Evolutionary conservation across 768 basidiomycete species (phyloP).

Genomic region (Mycena capillaripes): DNA sequence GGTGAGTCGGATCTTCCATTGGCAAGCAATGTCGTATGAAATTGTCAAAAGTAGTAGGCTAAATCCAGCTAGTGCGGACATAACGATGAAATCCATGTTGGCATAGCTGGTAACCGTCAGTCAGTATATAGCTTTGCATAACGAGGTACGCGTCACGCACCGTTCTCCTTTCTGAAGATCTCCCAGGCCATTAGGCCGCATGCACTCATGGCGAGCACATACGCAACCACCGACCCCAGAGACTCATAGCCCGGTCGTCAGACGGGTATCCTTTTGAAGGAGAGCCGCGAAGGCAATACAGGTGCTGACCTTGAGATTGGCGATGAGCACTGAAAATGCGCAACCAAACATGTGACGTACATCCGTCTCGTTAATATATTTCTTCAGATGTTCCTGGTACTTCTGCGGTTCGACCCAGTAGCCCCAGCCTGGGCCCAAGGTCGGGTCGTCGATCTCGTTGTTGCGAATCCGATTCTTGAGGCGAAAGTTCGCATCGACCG

Average conservation of each 20-base stretch:
- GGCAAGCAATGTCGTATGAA: slow-evolving; percentile 8
- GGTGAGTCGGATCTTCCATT: background rate
- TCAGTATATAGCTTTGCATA: too few species aligned
- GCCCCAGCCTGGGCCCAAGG: slow-evolving; percentile 24
- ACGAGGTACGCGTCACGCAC: slow-evolving; percentile 26
- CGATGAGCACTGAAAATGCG: background rate
- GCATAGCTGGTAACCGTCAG: slow-evolving; percentile 27
- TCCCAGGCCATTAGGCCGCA: slow-evolving; percentile 18
- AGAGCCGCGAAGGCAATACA: slow-evolving; percentile 35
- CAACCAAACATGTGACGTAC: background rate
- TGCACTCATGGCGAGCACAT: slow-evolving; percentile 36
- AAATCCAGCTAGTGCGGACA: background rate
- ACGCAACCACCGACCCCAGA: slow-evolving; percentile 31
- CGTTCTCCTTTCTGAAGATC: slow-evolving; percentile 43
- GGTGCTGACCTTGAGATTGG: slow-evolving; percentile 17
- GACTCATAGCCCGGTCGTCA: slow-evolving; percentile 17
- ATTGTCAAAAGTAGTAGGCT: background rate
- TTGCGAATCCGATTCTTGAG: slow-evolving; percentile 36
- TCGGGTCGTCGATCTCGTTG: slow-evolving; percentile 25
- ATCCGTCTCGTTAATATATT: background rate
- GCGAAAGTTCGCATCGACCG: slow-evolving; percentile 44
- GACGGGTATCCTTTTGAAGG: slow-evolving; percentile 18
- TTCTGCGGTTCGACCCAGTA: slow-evolving; percentile 7
- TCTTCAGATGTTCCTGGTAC: slow-evolving; percentile 11
- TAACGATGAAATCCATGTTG: slow-evolving; percentile 8